Percentiles rank a stretch among this genome's conserved stretches.
Conservation (phyloP, 768 basidiomycete species). For the Rhizopogon vinicolor region DNA sequence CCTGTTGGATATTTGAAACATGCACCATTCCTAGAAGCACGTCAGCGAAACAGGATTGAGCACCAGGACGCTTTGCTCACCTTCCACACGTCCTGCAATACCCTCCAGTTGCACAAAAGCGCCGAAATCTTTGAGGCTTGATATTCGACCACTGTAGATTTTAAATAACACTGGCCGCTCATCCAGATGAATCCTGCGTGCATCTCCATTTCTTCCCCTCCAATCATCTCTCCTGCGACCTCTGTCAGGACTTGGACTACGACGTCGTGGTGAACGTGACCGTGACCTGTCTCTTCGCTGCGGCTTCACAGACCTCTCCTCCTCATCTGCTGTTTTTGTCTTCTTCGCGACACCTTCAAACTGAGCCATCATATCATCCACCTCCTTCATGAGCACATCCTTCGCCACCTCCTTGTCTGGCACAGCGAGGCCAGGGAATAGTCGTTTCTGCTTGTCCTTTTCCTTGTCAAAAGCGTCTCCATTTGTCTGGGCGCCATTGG, state of each 20-base stretch:
- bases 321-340: constrained; percentile 34
- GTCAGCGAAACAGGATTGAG: constrained; percentile 2
- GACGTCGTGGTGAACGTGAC: constrained; percentile 41
- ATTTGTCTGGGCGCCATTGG: constrained; percentile 32
- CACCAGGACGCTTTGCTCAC: constrained; percentile 39
- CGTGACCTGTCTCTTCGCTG: constrained; percentile 47
- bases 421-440: constrained; percentile 88
- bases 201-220: constrained; percentile 33
- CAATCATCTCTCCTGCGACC: constrained; percentile 44
- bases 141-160: constrained; percentile 86
- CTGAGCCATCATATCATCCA: constrained; percentile 85
- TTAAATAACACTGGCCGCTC: constrained; percentile 89
- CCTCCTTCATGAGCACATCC: constrained; percentile 82
- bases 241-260: constrained; percentile 58
- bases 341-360: constrained; percentile 66
- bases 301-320: constrained; percentile 54
- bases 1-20: constrained; percentile 86
- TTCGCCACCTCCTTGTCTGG: constrained; percentile 67
- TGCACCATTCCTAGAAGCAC: constrained; percentile 84
- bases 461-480: constrained; percentile 38
- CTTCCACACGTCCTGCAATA: constrained; percentile 80
- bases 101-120: constrained; percentile 92
- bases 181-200: constrained; percentile 45
- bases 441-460: constrained; percentile 70
- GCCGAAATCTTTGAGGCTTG: constrained; percentile 90